phyloP scores from a whole-genome alignment of 1,284 basidiomycete genomes.

The Rhodofomes roseus region DNA sequence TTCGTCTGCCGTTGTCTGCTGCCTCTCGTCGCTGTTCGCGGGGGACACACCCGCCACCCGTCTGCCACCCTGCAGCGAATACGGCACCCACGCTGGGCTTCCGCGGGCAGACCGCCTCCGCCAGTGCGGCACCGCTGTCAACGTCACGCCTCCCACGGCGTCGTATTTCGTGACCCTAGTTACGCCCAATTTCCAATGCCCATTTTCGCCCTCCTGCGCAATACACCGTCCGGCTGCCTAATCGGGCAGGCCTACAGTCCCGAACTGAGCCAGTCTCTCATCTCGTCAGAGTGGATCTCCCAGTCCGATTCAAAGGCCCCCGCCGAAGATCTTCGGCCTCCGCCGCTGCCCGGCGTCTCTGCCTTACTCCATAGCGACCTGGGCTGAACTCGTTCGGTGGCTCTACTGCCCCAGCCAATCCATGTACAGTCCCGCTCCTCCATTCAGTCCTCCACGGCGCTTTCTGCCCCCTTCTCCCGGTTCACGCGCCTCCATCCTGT shows the following conservation, averaged over 20 bases:
- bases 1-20: background rate
- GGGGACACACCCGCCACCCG: too few relatives aligned
- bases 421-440: constrained; percentile 2
- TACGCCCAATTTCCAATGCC: constrained; percentile 5
- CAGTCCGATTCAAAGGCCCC: constrained; percentile 9
- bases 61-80: too few relatives aligned
- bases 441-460: background rate
- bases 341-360: constrained; percentile 11
- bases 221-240: constrained; percentile 3
- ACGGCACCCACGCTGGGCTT: too few relatives aligned
- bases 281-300: constrained; percentile 20
- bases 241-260: constrained; percentile 11
- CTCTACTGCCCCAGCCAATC: constrained; percentile 10
- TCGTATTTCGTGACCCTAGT: constrained; percentile 7
- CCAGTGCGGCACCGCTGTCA: background rate
- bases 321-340: constrained; percentile 24
- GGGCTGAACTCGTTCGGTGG: constrained; percentile 1
- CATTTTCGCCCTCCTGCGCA: background rate
- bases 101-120: background rate
- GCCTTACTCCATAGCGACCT: constrained; percentile 11
- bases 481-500: background rate
- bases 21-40: background rate
- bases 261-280: constrained; percentile 25
- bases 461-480: constrained; percentile 1
- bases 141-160: constrained; percentile 4